These are phyloP conservation scores for Oryza glumipatula DNA, from an alignment of 176 grass and related monocot genomes.

Conservation along the genomic window DNA sequence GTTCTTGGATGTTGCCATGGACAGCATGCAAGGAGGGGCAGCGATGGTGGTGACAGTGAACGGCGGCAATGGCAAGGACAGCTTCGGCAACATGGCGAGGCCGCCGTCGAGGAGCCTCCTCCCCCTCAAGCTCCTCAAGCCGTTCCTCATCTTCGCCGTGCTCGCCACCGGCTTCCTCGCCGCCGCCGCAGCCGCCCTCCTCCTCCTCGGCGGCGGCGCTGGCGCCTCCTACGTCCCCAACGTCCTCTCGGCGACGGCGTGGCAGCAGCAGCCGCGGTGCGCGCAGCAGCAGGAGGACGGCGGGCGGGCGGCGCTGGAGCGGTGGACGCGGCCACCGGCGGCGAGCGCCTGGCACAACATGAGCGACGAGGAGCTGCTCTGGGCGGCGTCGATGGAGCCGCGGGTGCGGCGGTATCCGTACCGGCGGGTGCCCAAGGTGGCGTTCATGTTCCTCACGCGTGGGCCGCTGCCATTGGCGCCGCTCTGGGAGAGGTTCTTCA, in stretches of 20 bases:
- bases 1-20: not conserved
- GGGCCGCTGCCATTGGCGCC: slow-evolving; percentile 73
- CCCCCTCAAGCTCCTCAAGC: slow-evolving; percentile 43
- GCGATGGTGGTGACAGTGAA: not conserved
- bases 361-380: slow-evolving; percentile 85
- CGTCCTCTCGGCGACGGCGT: not conserved
- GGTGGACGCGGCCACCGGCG: slow-evolving; percentile 37
- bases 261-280: not conserved
- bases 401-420: slow-evolving; percentile 42
- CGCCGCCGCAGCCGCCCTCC: not conserved
- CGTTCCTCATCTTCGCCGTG: slow-evolving; percentile 43
- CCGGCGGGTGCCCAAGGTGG: slow-evolving; percentile 68
- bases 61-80: slow-evolving; percentile 32
- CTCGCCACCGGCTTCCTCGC: slow-evolving; percentile 45
- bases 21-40: slow-evolving; percentile 27
- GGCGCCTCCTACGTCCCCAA: slow-evolving; percentile 10
- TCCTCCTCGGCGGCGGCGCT: not conserved
- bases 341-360: slow-evolving; percentile 67
- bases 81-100: not conserved
- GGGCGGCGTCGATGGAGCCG: slow-evolving; percentile 75
- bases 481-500: slow-evolving; percentile 87
- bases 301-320: not conserved
- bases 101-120: slow-evolving; percentile 30
- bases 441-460: slow-evolving; percentile 92
- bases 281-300: not conserved